Evolutionary conservation across 306 rosid species (phyloP), one percentile per base, ranked within the genome.

Genomic region (Quercus alba): DNA sequence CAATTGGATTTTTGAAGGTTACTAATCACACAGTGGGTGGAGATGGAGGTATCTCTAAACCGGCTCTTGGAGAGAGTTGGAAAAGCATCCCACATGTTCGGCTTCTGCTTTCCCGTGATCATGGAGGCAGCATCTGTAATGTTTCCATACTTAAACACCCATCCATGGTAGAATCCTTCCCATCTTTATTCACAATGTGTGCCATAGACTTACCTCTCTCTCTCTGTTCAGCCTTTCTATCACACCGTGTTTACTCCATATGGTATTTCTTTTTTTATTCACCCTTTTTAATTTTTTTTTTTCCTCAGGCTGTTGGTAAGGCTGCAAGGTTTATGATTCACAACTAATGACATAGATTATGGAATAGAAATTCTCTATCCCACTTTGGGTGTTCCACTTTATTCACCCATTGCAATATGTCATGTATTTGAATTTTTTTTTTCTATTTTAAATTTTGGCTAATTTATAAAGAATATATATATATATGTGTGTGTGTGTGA

Each of bases 11-110:
- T 63, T 74, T 86, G 87, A 74, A 94, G 98, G 97, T 92, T 82
- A 91, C 92, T 30, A 94, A 92, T 90, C 98, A 94, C 87, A 85
- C 92, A 55, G 97, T 94, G 84, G 92, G 93, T 31, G 97, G 97
- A 72, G 98, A 89, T 41, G 88, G 88, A 28, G 94, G 98, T 77
- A 59, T 78, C 73, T 79, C 93, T 57, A 94, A 94, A 84, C 94
- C 98, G 23, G 97, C 98, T 84, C 94, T 94, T 30, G 97, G 98
- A 78, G 94, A 94, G 89, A 91, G 90, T 78, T 94, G 98, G 98
- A 94, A 94, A 87, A 90, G 90, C 77, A 83, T 94, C 35, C 92
- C 97, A 72, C 97, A 91, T 76, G 87, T 88, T 54, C 86, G 97
- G 73, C 88, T 92, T 82, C 77, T 84, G 62, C 92, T 92, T 78